phyloP scores from a whole-genome alignment of 129 eudicot genomes.

The Centrapalus pauciflorus region DNA sequence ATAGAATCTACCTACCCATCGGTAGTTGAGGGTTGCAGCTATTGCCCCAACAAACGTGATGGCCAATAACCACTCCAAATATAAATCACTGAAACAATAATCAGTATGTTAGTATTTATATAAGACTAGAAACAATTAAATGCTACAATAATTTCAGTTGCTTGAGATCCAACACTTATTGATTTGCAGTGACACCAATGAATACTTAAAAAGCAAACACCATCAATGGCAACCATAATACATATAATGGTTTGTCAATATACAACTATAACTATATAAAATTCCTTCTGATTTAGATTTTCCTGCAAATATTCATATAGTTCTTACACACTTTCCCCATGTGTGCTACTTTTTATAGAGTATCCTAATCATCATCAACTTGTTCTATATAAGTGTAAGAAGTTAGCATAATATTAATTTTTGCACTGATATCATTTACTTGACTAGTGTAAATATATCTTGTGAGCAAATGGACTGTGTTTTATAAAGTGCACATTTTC shows the following conservation, averaged over 20 bases:
- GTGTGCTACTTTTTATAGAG: not conserved
- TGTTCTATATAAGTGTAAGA: not conserved
- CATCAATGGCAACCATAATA: not conserved
- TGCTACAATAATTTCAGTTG: not conserved
- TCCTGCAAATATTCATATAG: not conserved
- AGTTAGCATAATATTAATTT: not conserved
- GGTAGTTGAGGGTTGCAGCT: constrained; percentile 78
- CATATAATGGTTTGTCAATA: not conserved
- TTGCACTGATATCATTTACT: not conserved
- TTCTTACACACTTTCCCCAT: not conserved
- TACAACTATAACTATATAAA: not conserved
- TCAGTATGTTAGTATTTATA: not conserved
- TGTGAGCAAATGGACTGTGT: no score
- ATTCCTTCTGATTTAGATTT: not conserved
- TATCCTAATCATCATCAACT: not conserved
- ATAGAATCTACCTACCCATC: constrained; percentile 59
- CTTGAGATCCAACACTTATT: not conserved
- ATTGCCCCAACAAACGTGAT: constrained; percentile 81
- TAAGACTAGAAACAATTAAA: not conserved
- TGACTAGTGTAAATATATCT: not conserved
- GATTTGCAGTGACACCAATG: not conserved
- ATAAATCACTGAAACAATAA: constrained; percentile 52
- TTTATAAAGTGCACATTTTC: no score
- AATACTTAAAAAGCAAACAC: not conserved
- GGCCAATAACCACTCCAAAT: constrained; percentile 94